Evolutionary conservation across 805 yeast species (phyloP), one percentile per base, ranked within the genome.

Genomic region (Candida nanaspora): DNA sequence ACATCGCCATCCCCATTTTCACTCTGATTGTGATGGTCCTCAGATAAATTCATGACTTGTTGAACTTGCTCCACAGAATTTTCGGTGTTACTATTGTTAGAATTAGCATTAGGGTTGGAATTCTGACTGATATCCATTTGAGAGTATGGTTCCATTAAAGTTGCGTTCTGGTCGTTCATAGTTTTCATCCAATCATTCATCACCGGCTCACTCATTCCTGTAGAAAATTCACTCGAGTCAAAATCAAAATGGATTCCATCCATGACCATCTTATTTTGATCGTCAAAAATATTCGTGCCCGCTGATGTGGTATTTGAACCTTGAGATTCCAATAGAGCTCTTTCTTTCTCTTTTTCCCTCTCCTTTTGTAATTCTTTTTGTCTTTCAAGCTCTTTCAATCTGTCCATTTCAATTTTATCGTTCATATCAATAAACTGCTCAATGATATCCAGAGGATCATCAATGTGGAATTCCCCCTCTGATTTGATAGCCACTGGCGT

Each of bases 281-380:
- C n/a, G 46, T 44, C 28, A 33, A 21, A 21, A 10, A 33, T 33
- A 22, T n/a, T 15, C 11, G 34, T 18, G 7, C 15, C 16, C 6
- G 16, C 14, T 3, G 6, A 7, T 4, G 27, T 16, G 6, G 18
- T 13, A 19, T 23, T n/a, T n/a, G 20, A 14, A 26, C 3, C 56
- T 51, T 8, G 69, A 68, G 1, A 68, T 61, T 39, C 66, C 59
- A 21, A 58, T 56, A 2, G 65, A 61, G 16, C 48, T 43, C 28
- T 43, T 21, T 30, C 36, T 19, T 43, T 19, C 13, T 19, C 25
- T 19, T 28, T 29, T 25, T 31, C 26, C 20, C 19, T 15, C n/a
- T 33, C 33, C 34, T 21, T 19, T 31, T 22, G 28, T 26, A 18
- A 18, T n/a, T 35, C 33, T 16, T 32, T 35, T 28, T 30, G 37